Conservation (phyloP, 2,329 filamentous ascomycete genomes). For the Emericellopsis atlantica region DNA sequence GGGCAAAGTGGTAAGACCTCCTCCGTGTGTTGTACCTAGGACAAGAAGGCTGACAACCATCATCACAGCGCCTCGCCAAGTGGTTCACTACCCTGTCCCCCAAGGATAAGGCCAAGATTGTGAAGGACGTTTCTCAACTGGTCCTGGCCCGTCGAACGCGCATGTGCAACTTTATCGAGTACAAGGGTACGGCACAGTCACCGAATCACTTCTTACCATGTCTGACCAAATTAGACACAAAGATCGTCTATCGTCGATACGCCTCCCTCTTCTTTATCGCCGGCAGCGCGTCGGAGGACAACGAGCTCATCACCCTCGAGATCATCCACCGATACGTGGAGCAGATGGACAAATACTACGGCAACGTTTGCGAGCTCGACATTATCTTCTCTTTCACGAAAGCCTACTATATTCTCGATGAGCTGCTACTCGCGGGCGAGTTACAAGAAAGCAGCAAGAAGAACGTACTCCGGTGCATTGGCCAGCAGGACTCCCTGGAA, state of each 20-base stretch:
- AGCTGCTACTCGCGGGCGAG: slow-evolving; percentile 87
- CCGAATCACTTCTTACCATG: background rate
- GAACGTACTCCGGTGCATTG: slow-evolving; percentile 91
- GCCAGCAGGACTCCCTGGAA: slow-evolving; percentile 92
- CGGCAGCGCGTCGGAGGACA: slow-evolving; percentile 92
- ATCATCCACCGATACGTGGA: slow-evolving; percentile 99
- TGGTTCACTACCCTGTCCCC: slow-evolving; percentile 98
- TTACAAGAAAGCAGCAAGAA: slow-evolving; percentile 99
- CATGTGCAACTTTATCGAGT: slow-evolving; percentile 99
- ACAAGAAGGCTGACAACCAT: slow-evolving; percentile 2
- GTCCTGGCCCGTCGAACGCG: slow-evolving; percentile 90
- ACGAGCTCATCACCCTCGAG: slow-evolving; percentile 95
- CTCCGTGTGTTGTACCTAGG: background rate
- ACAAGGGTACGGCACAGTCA: slow-evolving; percentile 59
- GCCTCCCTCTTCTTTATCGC: slow-evolving; percentile 99
- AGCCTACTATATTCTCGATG: slow-evolving; percentile 97
- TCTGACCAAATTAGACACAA: slow-evolving; percentile 55
- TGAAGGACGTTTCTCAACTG: slow-evolving; percentile 97
- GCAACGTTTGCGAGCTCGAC: slow-evolving; percentile 97
- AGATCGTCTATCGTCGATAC: slow-evolving; percentile 97
- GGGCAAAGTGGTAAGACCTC: slow-evolving; percentile 84
- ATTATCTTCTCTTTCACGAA: slow-evolving; percentile 99
- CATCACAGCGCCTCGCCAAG: slow-evolving; percentile 79
- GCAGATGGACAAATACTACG: slow-evolving; percentile 99
- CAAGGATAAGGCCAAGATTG: slow-evolving; percentile 98